phyloP scores from a whole-genome alignment of 352 stramenopile genomes.

The Phytopythium ostracodes region DNA sequence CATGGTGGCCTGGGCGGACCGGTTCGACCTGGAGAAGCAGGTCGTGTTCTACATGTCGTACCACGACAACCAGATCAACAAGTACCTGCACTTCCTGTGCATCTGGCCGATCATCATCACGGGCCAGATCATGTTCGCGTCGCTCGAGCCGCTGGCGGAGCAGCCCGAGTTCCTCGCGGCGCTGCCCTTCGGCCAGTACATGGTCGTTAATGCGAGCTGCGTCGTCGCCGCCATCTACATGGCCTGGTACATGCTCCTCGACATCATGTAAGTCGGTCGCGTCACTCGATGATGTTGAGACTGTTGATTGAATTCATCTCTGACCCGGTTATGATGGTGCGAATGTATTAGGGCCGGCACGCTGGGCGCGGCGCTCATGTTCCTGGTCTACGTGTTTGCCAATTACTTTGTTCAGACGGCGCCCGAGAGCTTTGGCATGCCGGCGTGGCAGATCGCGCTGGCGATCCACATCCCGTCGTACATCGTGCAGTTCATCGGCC shows the following conservation, averaged over 20 bases:
- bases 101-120: slow-evolving; percentile 88
- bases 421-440: slow-evolving; percentile 24
- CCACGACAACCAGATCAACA: slow-evolving; percentile 80
- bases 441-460: slow-evolving; percentile 56
- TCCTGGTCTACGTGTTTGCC: slow-evolving; percentile 46
- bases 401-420: slow-evolving; percentile 54
- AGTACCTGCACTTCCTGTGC: slow-evolving; percentile 80
- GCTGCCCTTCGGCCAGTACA: slow-evolving; percentile 41
- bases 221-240: slow-evolving; percentile 67
- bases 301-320: background rate
- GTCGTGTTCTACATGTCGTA: slow-evolving; percentile 87
- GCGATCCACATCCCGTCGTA: slow-evolving; percentile 18
- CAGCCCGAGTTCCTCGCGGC: slow-evolving; percentile 21
- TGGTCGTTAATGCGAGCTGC: slow-evolving; percentile 61
- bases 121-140: slow-evolving; percentile 59
- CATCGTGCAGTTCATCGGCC: slow-evolving; percentile 80
- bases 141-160: slow-evolving; percentile 33
- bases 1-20: slow-evolving; percentile 24
- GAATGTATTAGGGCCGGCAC: slow-evolving; percentile 37
- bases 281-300: background rate
- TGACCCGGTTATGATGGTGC: background rate
- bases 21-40: slow-evolving; percentile 84
- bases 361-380: slow-evolving; percentile 53
- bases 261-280: slow-evolving; percentile 31
- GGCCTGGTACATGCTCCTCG: slow-evolving; percentile 78